Evolutionary conservation across 2,329 filamentous ascomycete genomes (phyloP).

Genomic region (Phialophora expanda): DNA sequence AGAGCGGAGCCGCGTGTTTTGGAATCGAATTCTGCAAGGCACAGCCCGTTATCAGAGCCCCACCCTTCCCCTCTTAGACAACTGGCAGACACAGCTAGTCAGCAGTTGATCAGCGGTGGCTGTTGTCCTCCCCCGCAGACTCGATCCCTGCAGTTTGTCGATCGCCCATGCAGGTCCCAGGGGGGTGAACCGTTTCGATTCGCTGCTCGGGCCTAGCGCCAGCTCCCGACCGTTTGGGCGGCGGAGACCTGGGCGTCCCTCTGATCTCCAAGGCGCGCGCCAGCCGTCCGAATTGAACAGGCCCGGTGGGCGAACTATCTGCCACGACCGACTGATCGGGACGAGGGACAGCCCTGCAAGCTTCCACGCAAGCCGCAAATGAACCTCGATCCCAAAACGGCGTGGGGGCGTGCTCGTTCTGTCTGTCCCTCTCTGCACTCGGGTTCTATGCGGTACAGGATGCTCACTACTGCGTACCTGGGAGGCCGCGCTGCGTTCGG

Average conservation of each 20-base stretch:
- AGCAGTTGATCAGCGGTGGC: slow-evolving; percentile 1
- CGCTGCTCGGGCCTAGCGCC: not conserved
- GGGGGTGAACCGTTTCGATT: not conserved
- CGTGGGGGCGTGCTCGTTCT: no score
- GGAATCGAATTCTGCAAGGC: slow-evolving; percentile 1
- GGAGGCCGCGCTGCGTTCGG: no score
- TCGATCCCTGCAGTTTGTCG: not conserved
- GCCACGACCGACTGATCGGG: not conserved
- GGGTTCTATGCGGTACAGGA: not conserved
- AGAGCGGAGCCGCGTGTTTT: not conserved
- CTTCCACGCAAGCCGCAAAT: not conserved
- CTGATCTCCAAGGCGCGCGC: not conserved
- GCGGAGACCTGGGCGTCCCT: not conserved
- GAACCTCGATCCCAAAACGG: not conserved
- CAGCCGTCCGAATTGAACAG: not conserved
- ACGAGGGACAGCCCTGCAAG: not conserved
- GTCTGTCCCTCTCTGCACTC: no score
- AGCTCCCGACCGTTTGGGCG: not conserved
- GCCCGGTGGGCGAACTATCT: not conserved
- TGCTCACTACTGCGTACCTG: not conserved
- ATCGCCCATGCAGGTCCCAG: slow-evolving; percentile 3
- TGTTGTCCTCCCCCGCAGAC: not conserved
- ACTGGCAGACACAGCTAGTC: not conserved
- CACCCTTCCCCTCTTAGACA: not conserved
- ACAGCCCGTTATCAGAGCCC: not conserved